phyloP scores from a whole-genome alignment of 2,329 filamentous ascomycete genomes.

The Pyrenophora tritici-repentis region DNA sequence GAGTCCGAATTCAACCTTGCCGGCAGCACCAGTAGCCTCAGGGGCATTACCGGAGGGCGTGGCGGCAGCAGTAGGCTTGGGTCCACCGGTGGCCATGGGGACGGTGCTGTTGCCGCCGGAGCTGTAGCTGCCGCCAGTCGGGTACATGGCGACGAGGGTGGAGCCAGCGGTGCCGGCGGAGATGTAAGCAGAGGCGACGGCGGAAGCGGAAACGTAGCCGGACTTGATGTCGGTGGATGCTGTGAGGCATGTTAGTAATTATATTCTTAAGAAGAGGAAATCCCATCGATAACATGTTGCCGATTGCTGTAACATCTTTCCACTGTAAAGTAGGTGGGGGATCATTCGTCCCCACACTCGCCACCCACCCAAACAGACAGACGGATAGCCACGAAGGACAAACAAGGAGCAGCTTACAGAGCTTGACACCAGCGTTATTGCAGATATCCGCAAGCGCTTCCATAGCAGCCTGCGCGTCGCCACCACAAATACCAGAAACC shows the following conservation, averaged over 20 bases:
- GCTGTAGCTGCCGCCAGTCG: conserved; percentile 9
- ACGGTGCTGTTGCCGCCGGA: conserved; percentile 9
- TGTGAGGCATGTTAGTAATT: background rate
- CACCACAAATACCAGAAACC: conserved; percentile 33
- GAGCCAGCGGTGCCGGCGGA: conserved; percentile 10
- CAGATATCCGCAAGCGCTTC: conserved; percentile 37
- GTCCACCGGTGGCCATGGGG: conserved; percentile 12
- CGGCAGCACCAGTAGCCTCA: conserved; percentile 27
- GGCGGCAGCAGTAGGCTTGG: conserved; percentile 6
- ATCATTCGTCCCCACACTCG: too few relatives aligned
- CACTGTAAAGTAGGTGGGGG: too few relatives aligned
- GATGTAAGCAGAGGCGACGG: conserved; percentile 16
- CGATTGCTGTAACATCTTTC: too few relatives aligned
- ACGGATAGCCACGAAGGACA: too few relatives aligned
- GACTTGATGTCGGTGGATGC: conserved; percentile 27
- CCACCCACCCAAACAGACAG: too few relatives aligned
- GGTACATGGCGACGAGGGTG: conserved; percentile 9
- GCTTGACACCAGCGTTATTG: conserved; percentile 31
- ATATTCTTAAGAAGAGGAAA: too few relatives aligned
- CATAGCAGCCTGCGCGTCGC: conserved; percentile 29
- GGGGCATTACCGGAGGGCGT: conserved; percentile 13
- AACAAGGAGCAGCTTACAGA: too few relatives aligned
- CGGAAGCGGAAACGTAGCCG: background rate
- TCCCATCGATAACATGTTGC: too few relatives aligned
- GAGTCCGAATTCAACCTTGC: conserved; percentile 30